Conservation (phyloP, 1,284 basidiomycete genomes). For the Rhizoctonia solani region DNA sequence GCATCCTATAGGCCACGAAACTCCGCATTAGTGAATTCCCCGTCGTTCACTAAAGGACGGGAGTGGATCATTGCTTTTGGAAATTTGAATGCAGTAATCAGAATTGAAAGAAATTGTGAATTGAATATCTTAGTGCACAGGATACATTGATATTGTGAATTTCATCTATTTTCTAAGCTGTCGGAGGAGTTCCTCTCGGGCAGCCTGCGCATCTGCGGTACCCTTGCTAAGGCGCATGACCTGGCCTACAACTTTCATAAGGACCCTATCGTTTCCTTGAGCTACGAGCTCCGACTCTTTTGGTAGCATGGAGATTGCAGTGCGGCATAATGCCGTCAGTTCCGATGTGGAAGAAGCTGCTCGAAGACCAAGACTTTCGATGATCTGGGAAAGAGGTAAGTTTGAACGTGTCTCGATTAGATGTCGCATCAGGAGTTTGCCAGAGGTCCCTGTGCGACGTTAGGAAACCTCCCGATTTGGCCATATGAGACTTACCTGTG, state of each 20-base stretch:
- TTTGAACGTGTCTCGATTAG: slow-evolving; percentile 51
- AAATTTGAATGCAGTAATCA: too few species aligned
- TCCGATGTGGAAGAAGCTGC: slow-evolving; percentile 43
- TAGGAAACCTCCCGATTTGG: slow-evolving; percentile 28
- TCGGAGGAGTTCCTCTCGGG: slow-evolving; percentile 40
- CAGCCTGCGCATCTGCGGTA: slow-evolving; percentile 62
- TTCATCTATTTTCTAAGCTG: slow-evolving; percentile 17
- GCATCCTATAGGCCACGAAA: slow-evolving; percentile 53
- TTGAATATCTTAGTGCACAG: background rate
- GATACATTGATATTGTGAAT: background rate
- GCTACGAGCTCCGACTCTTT: slow-evolving; percentile 71
- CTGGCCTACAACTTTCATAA: slow-evolving; percentile 86
- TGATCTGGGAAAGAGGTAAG: slow-evolving; percentile 48
- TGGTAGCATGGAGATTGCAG: slow-evolving; percentile 70
- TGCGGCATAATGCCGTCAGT: slow-evolving; percentile 59
- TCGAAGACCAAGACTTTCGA: slow-evolving; percentile 55
- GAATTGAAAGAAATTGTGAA: background rate
- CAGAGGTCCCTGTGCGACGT: slow-evolving; percentile 61
- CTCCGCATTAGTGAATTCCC: slow-evolving; percentile 61
- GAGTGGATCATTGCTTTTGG: too few species aligned
- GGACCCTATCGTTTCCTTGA: slow-evolving; percentile 76
- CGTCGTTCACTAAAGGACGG: slow-evolving; percentile 41
- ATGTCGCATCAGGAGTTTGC: slow-evolving; percentile 67
- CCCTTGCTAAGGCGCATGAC: slow-evolving; percentile 88
- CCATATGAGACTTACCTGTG: slow-evolving; percentile 57